Percentiles rank a stretch among this genome's conserved stretches.
Conservation (phyloP, 176 grass and related monocot genomes). For the Eragrostis curvula region DNA sequence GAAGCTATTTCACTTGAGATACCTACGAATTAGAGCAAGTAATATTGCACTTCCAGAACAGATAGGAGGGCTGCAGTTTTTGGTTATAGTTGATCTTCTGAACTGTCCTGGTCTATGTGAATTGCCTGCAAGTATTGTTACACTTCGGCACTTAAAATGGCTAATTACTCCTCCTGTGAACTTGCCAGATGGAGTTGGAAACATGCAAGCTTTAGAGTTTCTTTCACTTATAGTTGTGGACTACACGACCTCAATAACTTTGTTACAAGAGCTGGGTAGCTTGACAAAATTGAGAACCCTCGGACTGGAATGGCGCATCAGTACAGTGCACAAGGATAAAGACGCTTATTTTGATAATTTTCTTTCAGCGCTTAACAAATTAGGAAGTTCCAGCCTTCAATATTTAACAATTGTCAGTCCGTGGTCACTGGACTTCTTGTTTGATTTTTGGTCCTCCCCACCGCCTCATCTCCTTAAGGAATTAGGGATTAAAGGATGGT, state of each 20-base stretch:
- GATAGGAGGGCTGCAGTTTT: constrained; percentile 39
- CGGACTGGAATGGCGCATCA: constrained; percentile 37
- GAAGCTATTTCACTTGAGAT: constrained; percentile 41
- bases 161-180: constrained; percentile 18
- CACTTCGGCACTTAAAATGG: constrained; percentile 35
- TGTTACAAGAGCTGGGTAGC: constrained; percentile 32
- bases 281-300: constrained; percentile 51
- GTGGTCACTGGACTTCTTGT: constrained; percentile 37
- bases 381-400: constrained; percentile 45
- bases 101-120: constrained; percentile 13
- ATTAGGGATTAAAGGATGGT: constrained; percentile 35
- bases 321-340: not conserved
- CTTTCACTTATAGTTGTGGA: constrained; percentile 43
- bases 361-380: constrained; percentile 15
- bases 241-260: constrained; percentile 21
- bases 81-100: constrained; percentile 40
- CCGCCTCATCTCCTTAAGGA: constrained; percentile 41
- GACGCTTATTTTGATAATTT: not conserved
- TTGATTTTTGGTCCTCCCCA: constrained; percentile 43
- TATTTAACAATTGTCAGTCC: constrained; percentile 35
- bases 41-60: constrained; percentile 48
- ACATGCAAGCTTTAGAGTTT: constrained; percentile 43
- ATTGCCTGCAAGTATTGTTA: constrained; percentile 43
- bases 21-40: constrained; percentile 42
- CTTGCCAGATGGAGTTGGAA: constrained; percentile 38